Percentiles rank a stretch among this genome's conserved stretches.
These are phyloP conservation scores for Peterozyma xylosa DNA, from an alignment of 805 yeast genomes.

Conservation along the genomic window DNA sequence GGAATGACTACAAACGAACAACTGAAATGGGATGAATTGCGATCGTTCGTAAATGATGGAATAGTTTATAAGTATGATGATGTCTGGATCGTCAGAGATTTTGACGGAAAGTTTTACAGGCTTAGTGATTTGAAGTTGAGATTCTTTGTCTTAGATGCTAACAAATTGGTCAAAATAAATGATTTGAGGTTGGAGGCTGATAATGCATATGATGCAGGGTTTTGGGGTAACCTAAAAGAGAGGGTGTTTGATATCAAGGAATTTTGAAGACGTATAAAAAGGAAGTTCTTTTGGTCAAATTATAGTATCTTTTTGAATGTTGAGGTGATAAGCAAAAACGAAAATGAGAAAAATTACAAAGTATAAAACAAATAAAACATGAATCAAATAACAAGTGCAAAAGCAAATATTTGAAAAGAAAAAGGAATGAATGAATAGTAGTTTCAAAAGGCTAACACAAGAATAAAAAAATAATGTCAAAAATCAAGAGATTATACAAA, in stretches of 20 bases:
- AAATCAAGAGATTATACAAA: too few species aligned
- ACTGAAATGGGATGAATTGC: slow-evolving; percentile 46
- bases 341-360: too few species aligned
- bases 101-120: not conserved
- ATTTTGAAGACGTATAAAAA: too few species aligned
- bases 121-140: slow-evolving; percentile 4
- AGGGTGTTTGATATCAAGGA: slow-evolving; percentile 18
- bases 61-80: slow-evolving; percentile 20
- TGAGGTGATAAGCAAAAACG: too few species aligned
- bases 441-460: too few species aligned
- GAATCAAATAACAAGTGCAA: too few species aligned
- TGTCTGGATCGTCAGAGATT: slow-evolving; percentile 16
- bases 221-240: slow-evolving; percentile 29
- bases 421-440: too few species aligned
- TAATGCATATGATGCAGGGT: slow-evolving; percentile 45
- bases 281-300: too few species aligned
- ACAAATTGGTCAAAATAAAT: slow-evolving; percentile 10
- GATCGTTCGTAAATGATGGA: slow-evolving; percentile 23
- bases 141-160: slow-evolving; percentile 6
- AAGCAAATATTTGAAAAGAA: too few species aligned
- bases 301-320: too few species aligned
- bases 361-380: too few species aligned
- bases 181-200: slow-evolving; percentile 20
- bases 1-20: slow-evolving; percentile 54
- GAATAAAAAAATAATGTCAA: too few species aligned